These are phyloP conservation scores for Podospora anserina DNA, from an alignment of 495 filamentous ascomycete species.

Conservation along the genomic window DNA sequence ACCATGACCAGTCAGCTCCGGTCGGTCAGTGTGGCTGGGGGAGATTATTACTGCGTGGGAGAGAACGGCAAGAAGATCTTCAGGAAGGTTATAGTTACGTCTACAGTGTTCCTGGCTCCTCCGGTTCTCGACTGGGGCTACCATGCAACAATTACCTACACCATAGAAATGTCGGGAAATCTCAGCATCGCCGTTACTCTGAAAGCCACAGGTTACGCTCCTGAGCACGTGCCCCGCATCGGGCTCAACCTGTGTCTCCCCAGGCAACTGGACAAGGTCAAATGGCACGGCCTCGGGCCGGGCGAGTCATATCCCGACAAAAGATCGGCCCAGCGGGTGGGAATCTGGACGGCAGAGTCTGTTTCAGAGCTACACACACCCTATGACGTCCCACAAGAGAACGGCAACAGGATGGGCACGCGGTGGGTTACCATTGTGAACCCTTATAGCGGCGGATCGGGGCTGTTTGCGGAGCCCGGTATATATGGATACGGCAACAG, in stretches of 20 bases:
- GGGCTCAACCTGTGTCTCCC: constrained; percentile 51
- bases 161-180: constrained; percentile 41
- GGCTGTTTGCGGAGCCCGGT: constrained; percentile 2
- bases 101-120: constrained; percentile 41
- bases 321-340: constrained; percentile 52
- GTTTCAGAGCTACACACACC: constrained; percentile 50
- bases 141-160: constrained; percentile 47
- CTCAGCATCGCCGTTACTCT: constrained; percentile 43
- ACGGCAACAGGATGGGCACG: constrained; percentile 58
- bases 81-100: constrained; percentile 29
- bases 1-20: constrained; percentile 43
- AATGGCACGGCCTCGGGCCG: constrained; percentile 62
- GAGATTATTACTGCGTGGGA: neutral
- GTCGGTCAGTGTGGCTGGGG: constrained; percentile 37
- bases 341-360: constrained; percentile 42
- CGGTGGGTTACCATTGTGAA: constrained; percentile 47
- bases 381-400: constrained; percentile 65
- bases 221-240: constrained; percentile 54
- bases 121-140: constrained; percentile 58
- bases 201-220: constrained; percentile 33
- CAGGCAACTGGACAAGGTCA: constrained; percentile 35
- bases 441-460: constrained; percentile 20
- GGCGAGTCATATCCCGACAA: constrained; percentile 63
- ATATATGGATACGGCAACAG: too few relatives aligned
- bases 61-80: constrained; percentile 18